Evolutionary conservation across 2,329 filamentous ascomycete species (phyloP).

Genomic region (Cercospora sp.): DNA sequence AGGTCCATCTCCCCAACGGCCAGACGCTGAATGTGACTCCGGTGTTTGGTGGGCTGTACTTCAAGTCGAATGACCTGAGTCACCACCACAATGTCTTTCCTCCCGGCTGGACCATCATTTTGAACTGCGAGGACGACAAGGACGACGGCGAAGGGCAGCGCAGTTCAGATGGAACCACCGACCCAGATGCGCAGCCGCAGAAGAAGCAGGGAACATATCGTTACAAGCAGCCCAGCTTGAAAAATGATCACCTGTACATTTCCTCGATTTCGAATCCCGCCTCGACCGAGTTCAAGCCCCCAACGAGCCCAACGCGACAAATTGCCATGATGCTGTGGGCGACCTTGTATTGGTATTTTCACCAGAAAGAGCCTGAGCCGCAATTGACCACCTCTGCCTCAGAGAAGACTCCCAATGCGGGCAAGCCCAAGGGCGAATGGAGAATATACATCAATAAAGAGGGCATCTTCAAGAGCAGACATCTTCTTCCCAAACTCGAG

Average conservation of each 20-base stretch:
- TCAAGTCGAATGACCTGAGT: constrained; percentile 78
- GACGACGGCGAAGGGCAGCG: constrained; percentile 37
- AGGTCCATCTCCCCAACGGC: constrained; percentile 80
- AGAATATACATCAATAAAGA: constrained; percentile 78
- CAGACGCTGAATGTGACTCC: constrained; percentile 78
- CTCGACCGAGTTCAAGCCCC: constrained; percentile 74
- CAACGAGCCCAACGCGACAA: constrained; percentile 78
- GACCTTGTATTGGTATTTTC: constrained; percentile 96
- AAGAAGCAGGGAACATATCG: constrained; percentile 55
- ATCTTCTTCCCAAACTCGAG: constrained; percentile 85
- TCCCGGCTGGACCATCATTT: constrained; percentile 83
- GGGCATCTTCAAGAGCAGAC: constrained; percentile 81
- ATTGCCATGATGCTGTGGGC: constrained; percentile 97
- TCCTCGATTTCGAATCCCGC: constrained; percentile 86
- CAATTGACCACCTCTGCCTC: constrained; percentile 64
- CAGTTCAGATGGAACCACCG: constrained; percentile 12
- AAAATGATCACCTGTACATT: constrained; percentile 82
- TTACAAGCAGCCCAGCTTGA: constrained; percentile 73
- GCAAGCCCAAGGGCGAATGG: constrained; percentile 83
- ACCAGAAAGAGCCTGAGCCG: constrained; percentile 72
- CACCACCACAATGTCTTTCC: constrained; percentile 71
- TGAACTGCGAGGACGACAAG: constrained; percentile 65
- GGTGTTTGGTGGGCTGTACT: constrained; percentile 87
- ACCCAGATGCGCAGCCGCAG: constrained; percentile 20
- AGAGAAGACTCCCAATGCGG: constrained; percentile 62